A percentile compares a stretch with the other conserved stretches of the same genome.
Conservation (phyloP, 169 alveolate genomes). For the Cryptosporidium felis region DNA sequence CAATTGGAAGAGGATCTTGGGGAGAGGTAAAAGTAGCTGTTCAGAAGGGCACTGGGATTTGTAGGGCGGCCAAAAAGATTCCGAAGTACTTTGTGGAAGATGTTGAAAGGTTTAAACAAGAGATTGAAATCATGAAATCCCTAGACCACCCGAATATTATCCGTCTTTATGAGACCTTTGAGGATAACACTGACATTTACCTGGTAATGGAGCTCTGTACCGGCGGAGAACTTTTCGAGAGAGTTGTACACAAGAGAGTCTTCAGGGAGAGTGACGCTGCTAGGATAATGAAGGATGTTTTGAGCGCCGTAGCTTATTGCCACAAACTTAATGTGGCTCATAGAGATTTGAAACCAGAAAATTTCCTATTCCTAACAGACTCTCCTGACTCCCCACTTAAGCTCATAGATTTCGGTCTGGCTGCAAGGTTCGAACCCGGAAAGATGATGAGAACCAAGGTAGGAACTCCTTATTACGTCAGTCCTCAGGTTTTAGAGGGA, state of each 20-base stretch:
- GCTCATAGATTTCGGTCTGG: conserved; percentile 89
- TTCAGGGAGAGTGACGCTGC: conserved; percentile 87
- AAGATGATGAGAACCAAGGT: conserved; percentile 80
- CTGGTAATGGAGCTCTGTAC: conserved; percentile 85
- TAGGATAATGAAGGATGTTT: conserved; percentile 78
- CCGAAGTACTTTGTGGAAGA: conserved; percentile 79
- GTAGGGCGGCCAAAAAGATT: conserved; percentile 81
- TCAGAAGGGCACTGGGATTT: conserved; percentile 73
- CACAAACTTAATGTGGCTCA: conserved; percentile 76
- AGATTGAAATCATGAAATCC: conserved; percentile 84
- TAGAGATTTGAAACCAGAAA: conserved; percentile 86
- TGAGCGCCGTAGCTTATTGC: conserved; percentile 72
- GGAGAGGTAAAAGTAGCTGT: conserved; percentile 79
- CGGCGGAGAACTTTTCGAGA: conserved; percentile 91
- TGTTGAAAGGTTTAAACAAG: conserved; percentile 78
- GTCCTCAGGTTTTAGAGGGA: conserved; percentile 87
- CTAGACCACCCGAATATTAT: conserved; percentile 95
- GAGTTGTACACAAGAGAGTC: conserved; percentile 81
- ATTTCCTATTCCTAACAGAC: conserved; percentile 77
- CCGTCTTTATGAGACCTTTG: conserved; percentile 90
- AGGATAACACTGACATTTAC: conserved; percentile 81
- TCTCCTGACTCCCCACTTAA: conserved; percentile 81
- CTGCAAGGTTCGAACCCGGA: conserved; percentile 80
- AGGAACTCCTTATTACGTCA: conserved; percentile 88
- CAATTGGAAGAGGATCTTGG: conserved; percentile 82